A percentile compares a stretch with the other conserved stretches of the same genome.
These are phyloP conservation scores for Geoglossum cookeanum DNA, from an alignment of 2,329 filamentous ascomycete species.

Conservation along the genomic window DNA sequence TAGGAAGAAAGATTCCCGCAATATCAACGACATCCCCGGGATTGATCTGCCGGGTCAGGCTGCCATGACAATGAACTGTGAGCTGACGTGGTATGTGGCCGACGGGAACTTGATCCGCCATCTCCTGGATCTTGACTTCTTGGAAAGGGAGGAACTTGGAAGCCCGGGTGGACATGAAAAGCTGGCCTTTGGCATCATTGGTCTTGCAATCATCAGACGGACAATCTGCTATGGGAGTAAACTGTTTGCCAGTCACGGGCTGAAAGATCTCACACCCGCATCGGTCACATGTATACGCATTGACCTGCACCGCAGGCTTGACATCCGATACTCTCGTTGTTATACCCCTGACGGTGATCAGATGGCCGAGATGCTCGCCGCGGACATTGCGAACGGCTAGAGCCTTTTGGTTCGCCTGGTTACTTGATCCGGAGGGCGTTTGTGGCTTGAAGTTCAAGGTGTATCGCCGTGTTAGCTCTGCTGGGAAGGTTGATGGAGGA, in stretches of 20 bases:
- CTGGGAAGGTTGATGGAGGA: constrained; percentile 64
- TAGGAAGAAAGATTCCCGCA: constrained; percentile 88
- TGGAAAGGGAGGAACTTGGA: constrained; percentile 97
- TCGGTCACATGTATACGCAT: constrained; percentile 91
- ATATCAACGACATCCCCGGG: constrained; percentile 90
- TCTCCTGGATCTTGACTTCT: constrained; percentile 95
- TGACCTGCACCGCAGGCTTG: constrained; percentile 93
- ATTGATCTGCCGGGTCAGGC: constrained; percentile 67
- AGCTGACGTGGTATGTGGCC: constrained; percentile 89
- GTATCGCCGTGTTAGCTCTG: constrained; percentile 82
- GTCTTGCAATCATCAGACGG: constrained; percentile 75
- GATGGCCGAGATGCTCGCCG: constrained; percentile 76
- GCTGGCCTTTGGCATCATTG: constrained; percentile 83
- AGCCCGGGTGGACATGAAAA: constrained; percentile 85
- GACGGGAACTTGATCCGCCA: constrained; percentile 97
- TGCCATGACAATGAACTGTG: constrained; percentile 77
- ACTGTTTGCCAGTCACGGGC: constrained; percentile 79
- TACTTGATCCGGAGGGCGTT: constrained; percentile 49
- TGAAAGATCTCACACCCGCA: constrained; percentile 98
- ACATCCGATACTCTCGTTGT: constrained; percentile 92
- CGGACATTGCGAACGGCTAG: constrained; percentile 86
- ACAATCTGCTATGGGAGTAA: constrained; percentile 69
- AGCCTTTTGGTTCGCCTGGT: constrained; percentile 37
- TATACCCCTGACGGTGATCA: constrained; percentile 90
- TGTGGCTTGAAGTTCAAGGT: constrained; percentile 90